phyloP scores from a whole-genome alignment of 768 basidiomycete genomes.

The Mycena vulgaris region DNA sequence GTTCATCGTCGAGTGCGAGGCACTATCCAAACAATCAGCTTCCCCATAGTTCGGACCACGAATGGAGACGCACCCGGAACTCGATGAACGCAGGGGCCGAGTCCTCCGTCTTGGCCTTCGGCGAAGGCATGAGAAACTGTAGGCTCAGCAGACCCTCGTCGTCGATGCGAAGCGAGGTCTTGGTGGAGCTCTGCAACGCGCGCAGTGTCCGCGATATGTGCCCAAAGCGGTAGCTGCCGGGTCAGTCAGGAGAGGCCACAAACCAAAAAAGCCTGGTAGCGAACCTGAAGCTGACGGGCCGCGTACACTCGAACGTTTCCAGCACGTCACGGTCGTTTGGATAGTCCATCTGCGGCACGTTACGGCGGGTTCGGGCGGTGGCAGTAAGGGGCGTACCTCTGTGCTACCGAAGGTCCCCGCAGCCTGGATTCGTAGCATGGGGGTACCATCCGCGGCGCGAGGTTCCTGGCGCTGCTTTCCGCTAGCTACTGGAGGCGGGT shows the following conservation, averaged over 20 bases:
- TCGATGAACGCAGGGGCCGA: conserved; percentile 81
- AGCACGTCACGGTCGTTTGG: conserved; percentile 93
- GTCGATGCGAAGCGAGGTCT: conserved; percentile 92
- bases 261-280: conserved; percentile 17
- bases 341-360: conserved; percentile 86
- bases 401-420: conserved; percentile 88
- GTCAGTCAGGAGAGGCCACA: background rate
- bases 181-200: conserved; percentile 87
- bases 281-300: conserved; percentile 80
- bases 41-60: background rate
- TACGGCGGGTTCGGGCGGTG: background rate
- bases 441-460: conserved; percentile 53
- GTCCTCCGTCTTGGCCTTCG: conserved; percentile 59
- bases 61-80: conserved; percentile 77
- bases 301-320: conserved; percentile 88
- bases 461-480: conserved; percentile 45
- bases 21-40: conserved; percentile 49
- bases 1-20: conserved; percentile 58
- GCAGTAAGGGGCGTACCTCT: conserved; percentile 67
- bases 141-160: conserved; percentile 86
- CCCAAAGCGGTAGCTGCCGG: conserved; percentile 84
- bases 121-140: conserved; percentile 89
- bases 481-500: conserved; percentile 62
- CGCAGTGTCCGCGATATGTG: conserved; percentile 81
- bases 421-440: conserved; percentile 86